These are phyloP conservation scores for Sophora flavescens DNA, from an alignment of 306 rosid genomes.

Conservation along the genomic window DNA sequence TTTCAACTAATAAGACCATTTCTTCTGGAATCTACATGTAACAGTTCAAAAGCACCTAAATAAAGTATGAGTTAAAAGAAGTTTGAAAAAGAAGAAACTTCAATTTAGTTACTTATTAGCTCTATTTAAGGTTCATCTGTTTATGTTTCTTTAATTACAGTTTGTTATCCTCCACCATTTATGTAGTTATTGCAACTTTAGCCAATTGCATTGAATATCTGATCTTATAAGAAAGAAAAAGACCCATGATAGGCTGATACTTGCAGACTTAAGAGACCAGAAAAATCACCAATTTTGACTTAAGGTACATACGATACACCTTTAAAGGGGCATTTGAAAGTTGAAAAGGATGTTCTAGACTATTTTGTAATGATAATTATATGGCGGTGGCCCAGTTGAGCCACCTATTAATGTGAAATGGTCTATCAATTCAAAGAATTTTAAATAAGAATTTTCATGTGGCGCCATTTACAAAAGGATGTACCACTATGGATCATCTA, in stretches of 20 bases:
- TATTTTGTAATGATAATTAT: conserved; percentile 21
- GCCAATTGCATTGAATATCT: conserved; percentile 6
- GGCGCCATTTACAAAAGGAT: conserved; percentile 45
- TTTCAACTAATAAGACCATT: conserved; percentile 24
- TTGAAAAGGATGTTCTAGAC: background rate
- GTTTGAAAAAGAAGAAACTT: conserved; percentile 22
- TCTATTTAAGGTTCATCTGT: background rate
- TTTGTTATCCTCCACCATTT: background rate
- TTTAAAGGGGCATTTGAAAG: conserved; percentile 17
- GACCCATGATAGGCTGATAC: conserved; percentile 3
- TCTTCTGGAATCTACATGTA: conserved; percentile 12
- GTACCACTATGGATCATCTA: conserved; percentile 9
- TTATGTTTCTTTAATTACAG: background rate
- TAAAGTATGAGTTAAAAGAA: conserved; percentile 3
- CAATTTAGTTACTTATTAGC: background rate
- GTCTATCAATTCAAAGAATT: conserved; percentile 16
- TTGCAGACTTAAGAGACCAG: background rate
- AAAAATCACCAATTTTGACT: conserved; percentile 43
- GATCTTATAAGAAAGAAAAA: conserved; percentile 3
- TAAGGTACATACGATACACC: background rate
- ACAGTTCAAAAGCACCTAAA: conserved; percentile 1
- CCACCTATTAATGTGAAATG: conserved; percentile 32
- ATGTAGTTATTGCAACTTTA: conserved; percentile 18
- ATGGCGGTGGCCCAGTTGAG: conserved; percentile 34
- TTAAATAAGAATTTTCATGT: conserved; percentile 32